Conservation (phyloP, 805 yeast genomes). For the Metschnikowia gelsemii region DNA sequence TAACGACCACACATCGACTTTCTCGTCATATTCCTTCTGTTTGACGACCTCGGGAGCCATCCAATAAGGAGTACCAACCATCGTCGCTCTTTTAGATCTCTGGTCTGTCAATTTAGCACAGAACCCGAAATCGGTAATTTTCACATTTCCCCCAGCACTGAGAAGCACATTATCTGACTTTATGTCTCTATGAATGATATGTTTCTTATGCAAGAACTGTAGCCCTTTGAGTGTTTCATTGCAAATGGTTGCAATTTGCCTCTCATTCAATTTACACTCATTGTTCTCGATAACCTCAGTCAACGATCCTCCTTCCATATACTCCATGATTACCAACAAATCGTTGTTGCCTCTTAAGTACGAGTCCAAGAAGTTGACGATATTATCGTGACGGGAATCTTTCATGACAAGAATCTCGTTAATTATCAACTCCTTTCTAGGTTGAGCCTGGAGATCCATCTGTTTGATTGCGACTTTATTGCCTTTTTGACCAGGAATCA, state of each 20-base stretch:
- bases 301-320: slow-evolving; percentile 97
- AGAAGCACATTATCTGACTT: slow-evolving; percentile 47
- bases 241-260: slow-evolving; percentile 90
- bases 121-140: slow-evolving; percentile 48
- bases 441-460: slow-evolving; percentile 88
- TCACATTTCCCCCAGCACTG: slow-evolving; percentile 43
- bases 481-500: slow-evolving; percentile 44
- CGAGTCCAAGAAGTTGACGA: slow-evolving; percentile 91
- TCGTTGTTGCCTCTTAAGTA: slow-evolving; percentile 77
- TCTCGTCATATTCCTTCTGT: slow-evolving; percentile 77
- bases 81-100: slow-evolving; percentile 71
- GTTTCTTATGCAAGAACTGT: slow-evolving; percentile 86
- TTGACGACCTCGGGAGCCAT: slow-evolving; percentile 88
- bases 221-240: slow-evolving; percentile 87
- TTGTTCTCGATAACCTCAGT: slow-evolving; percentile 95
- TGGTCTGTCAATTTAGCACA: slow-evolving; percentile 72
- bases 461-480: slow-evolving; percentile 92
- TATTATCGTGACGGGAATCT: slow-evolving; percentile 90
- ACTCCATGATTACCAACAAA: slow-evolving; percentile 99
- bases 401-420: slow-evolving; percentile 97
- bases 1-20: slow-evolving; percentile 79
- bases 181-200: slow-evolving; percentile 73
- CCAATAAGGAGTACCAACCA: slow-evolving; percentile 91
- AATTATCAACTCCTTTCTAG: slow-evolving; percentile 90
- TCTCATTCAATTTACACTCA: slow-evolving; percentile 65